Evolutionary conservation across 441 rosid genomes (phyloP).

Genomic region (Syzygium syzygioides): DNA sequence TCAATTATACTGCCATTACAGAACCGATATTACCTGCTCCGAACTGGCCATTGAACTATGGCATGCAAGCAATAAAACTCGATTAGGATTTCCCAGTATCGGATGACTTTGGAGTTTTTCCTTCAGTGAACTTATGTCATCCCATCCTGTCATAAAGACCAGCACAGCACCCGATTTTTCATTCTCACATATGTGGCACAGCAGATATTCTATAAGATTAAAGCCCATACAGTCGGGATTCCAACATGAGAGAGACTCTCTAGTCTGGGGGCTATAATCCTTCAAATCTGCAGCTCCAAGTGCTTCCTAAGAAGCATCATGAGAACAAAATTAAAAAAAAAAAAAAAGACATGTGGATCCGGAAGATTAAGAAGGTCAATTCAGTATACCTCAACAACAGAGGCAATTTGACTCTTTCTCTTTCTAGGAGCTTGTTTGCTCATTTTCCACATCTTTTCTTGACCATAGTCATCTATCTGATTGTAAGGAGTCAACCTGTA

Average conservation of each 20-base stretch:
- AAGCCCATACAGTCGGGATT: slow-evolving; percentile 93
- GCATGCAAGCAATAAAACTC: slow-evolving; percentile 74
- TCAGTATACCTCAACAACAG: slow-evolving; percentile 66
- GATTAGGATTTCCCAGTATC: slow-evolving; percentile 59
- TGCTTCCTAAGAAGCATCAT: slow-evolving; percentile 48
- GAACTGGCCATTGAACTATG: slow-evolving; percentile 96
- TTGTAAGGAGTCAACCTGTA: slow-evolving; percentile 68
- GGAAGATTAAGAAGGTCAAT: slow-evolving; percentile 1
- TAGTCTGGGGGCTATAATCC: slow-evolving; percentile 51
- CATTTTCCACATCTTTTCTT: slow-evolving; percentile 81
- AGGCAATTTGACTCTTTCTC: slow-evolving; percentile 86
- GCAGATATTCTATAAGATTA: slow-evolving; percentile 73
- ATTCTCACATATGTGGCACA: slow-evolving; percentile 60
- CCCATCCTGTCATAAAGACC: slow-evolving; percentile 97
- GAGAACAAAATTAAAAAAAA: slow-evolving; percentile 9
- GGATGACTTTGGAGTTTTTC: slow-evolving; percentile 74
- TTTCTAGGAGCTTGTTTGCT: slow-evolving; percentile 74
- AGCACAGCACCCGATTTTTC: slow-evolving; percentile 77
- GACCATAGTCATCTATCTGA: slow-evolving; percentile 91
- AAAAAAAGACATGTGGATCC: not conserved
- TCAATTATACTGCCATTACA: not conserved
- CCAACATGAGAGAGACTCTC: slow-evolving; percentile 76
- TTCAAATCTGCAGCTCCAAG: slow-evolving; percentile 61
- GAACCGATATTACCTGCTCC: slow-evolving; percentile 62
- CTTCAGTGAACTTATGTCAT: slow-evolving; percentile 80